Percentiles rank a stretch among this genome's conserved stretches.
These are phyloP conservation scores for Mycena vitilis DNA, from an alignment of 768 basidiomycete species.

Conservation along the genomic window DNA sequence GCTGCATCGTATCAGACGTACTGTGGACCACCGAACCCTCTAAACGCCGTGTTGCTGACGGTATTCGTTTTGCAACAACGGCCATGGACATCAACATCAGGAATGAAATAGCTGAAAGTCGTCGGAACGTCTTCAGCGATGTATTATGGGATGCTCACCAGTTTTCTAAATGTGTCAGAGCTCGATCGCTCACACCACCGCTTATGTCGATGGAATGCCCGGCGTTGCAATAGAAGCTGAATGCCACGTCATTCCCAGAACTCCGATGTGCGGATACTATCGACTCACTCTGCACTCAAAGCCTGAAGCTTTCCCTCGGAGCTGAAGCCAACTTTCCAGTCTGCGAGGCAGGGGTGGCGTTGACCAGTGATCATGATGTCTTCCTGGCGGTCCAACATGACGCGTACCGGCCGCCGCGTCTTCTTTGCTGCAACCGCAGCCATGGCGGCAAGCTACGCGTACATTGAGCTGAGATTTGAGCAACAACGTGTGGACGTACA, in stretches of 20 bases:
- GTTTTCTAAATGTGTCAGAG: slow-evolving; percentile 36
- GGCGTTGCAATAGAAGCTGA: slow-evolving; percentile 34
- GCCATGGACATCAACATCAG: slow-evolving; percentile 34
- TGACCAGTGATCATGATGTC: slow-evolving; percentile 38
- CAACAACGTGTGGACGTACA: slow-evolving; percentile 12
- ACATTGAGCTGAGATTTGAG: not conserved
- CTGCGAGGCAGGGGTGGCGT: slow-evolving; percentile 35
- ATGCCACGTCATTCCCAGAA: not conserved
- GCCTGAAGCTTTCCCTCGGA: slow-evolving; percentile 35
- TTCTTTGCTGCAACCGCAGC: slow-evolving; percentile 38
- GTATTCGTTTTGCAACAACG: slow-evolving; percentile 38
- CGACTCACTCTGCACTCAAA: slow-evolving; percentile 30
- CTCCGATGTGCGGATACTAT: not conserved
- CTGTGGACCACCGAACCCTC: slow-evolving; percentile 37
- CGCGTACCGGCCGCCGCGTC: slow-evolving; percentile 33
- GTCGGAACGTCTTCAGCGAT: not conserved
- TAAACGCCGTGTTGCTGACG: slow-evolving; percentile 13
- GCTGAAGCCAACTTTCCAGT: slow-evolving; percentile 38
- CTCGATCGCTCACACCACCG: slow-evolving; percentile 35
- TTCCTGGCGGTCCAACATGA: slow-evolving; percentile 36
- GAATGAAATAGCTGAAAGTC: slow-evolving; percentile 30
- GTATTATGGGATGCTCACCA: slow-evolving; percentile 17
- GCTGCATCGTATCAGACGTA: not conserved
- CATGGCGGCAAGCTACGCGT: slow-evolving; percentile 31
- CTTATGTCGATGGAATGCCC: slow-evolving; percentile 37